Conservation (phyloP, 306 rosid genomes). For the Myrica gale region DNA sequence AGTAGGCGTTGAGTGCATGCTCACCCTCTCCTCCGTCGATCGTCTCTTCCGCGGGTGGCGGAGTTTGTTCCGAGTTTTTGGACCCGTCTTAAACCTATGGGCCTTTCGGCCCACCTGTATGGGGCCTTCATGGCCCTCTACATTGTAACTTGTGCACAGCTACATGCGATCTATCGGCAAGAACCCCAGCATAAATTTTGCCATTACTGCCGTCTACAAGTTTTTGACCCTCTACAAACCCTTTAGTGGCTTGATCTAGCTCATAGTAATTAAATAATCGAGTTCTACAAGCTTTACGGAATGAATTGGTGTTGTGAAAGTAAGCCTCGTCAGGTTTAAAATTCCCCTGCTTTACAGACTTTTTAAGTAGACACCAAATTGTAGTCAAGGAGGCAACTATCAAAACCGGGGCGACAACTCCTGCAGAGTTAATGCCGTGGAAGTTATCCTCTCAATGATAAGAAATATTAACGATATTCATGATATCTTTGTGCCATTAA, state of each 20-base stretch:
- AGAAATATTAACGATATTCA: neutral
- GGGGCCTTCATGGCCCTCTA: too few relatives aligned
- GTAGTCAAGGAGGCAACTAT: conserved; percentile 61
- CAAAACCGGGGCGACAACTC: conserved; percentile 70
- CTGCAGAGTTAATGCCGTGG: conserved; percentile 47
- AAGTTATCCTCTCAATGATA: conserved; percentile 10
- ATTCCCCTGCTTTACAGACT: conserved; percentile 44
- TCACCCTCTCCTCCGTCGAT: too few relatives aligned
- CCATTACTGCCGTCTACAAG: conserved; percentile 55
- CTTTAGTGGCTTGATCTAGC: conserved; percentile 74
- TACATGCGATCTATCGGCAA: conserved; percentile 67
- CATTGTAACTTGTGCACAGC: conserved; percentile 72
- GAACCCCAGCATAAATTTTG: conserved; percentile 59
- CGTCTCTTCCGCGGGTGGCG: too few relatives aligned
- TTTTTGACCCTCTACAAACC: conserved; percentile 50
- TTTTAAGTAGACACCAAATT: conserved; percentile 56
- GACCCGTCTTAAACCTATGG: too few relatives aligned
- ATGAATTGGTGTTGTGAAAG: conserved; percentile 48
- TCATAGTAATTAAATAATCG: conserved; percentile 61
- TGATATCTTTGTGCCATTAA: neutral
- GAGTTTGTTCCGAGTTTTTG: too few relatives aligned
- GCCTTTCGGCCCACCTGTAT: too few relatives aligned
- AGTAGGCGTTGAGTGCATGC: too few relatives aligned
- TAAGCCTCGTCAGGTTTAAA: conserved; percentile 45
- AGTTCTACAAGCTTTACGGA: conserved; percentile 61